These are phyloP conservation scores for Entomortierella beljakovae DNA, from an alignment of 192 early-diverging fungal genomes.

Conservation along the genomic window DNA sequence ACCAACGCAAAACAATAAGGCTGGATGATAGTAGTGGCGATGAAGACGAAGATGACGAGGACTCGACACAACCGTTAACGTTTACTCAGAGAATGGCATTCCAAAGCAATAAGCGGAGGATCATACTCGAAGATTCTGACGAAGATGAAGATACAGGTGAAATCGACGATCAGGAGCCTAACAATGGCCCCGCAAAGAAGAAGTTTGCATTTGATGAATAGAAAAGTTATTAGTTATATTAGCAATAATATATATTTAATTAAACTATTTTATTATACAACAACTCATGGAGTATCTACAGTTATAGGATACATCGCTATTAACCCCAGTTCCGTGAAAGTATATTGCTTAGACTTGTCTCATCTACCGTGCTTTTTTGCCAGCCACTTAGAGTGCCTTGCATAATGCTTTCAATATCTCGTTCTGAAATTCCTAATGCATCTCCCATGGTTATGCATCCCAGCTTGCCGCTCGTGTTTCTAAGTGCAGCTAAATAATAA, in stretches of 20 bases:
- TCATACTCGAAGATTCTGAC: conserved; percentile 39
- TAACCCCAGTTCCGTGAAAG: conserved; percentile 53
- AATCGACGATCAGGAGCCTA: background rate
- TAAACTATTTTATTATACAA: background rate
- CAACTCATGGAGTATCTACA: no score
- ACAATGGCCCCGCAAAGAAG: conserved; percentile 24
- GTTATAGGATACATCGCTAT: background rate
- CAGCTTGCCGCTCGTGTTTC: conserved; percentile 42
- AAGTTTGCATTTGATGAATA: conserved; percentile 23
- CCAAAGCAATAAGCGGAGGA: conserved; percentile 19
- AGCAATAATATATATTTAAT: background rate
- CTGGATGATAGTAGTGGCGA: conserved; percentile 2
- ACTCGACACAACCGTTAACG: conserved; percentile 20
- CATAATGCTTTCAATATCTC: conserved; percentile 57
- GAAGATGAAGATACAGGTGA: conserved; percentile 33
- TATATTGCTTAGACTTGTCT: conserved; percentile 49
- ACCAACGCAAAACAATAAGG: background rate
- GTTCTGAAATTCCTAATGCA: conserved; percentile 53
- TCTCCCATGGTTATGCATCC: conserved; percentile 61
- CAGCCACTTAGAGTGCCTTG: conserved; percentile 54
- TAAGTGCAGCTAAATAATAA: conserved; percentile 28
- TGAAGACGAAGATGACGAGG: conserved; percentile 1
- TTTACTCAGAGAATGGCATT: conserved; percentile 1
- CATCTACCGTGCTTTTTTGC: conserved; percentile 55
- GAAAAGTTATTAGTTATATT: background rate